Evolutionary conservation across 129 eudicot species (phyloP).

Genomic region (Artemisia argyi): DNA sequence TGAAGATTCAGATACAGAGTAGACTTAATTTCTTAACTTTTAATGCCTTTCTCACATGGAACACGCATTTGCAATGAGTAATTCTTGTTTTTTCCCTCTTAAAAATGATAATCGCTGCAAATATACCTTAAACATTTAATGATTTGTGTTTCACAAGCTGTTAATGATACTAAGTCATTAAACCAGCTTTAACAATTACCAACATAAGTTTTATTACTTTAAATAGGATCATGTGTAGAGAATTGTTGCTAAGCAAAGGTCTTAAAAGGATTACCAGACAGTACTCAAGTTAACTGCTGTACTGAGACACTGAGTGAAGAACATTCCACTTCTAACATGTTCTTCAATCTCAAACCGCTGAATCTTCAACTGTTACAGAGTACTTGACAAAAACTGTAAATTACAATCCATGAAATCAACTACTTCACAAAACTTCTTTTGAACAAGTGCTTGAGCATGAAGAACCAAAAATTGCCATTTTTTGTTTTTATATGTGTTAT

Average conservation of each 20-base stretch:
- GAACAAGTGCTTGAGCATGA: too few species aligned
- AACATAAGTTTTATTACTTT: neutral
- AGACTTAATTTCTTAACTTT: neutral
- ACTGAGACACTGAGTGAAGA: neutral
- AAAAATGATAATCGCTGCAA: too few species aligned
- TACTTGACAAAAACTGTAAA: too few species aligned
- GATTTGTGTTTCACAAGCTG: too few species aligned
- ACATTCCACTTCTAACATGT: neutral
- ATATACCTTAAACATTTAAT: too few species aligned
- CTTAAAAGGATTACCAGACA: neutral
- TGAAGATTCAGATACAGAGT: conserved; percentile 50
- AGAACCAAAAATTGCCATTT: too few species aligned
- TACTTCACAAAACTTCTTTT: too few species aligned
- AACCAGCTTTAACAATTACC: neutral
- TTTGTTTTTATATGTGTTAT: too few species aligned
- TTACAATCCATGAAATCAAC: too few species aligned
- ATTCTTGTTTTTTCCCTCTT: neutral
- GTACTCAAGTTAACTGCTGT: neutral
- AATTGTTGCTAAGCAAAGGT: neutral
- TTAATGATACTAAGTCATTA: too few species aligned
- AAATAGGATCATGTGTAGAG: neutral
- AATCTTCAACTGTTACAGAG: neutral
- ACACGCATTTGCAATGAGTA: neutral
- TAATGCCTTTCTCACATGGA: neutral
- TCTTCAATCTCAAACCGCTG: neutral